Evolutionary conservation across 345 rosid species (phyloP).

Genomic region (Salix udensis): DNA sequence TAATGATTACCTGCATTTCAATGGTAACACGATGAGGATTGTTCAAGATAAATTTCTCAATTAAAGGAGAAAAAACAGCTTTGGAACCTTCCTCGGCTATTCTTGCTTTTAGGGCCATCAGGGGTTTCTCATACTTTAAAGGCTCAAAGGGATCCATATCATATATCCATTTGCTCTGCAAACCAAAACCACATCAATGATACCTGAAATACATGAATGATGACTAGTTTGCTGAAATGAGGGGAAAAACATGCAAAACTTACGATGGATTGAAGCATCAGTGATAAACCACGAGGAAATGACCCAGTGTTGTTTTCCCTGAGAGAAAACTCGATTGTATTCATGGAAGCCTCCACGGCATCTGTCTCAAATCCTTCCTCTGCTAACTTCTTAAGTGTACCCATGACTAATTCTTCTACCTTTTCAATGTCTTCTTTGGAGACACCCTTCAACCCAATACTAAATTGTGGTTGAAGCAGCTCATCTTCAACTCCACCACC

Average conservation of each 20-base stretch:
- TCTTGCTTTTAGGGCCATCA: conserved; percentile 69
- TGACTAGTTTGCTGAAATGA: not conserved
- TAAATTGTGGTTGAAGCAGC: conserved; percentile 92
- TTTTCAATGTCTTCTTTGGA: conserved; percentile 64
- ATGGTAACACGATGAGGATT: conserved; percentile 83
- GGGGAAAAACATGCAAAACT: conserved; percentile 13
- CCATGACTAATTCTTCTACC: conserved; percentile 74
- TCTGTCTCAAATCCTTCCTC: conserved; percentile 87
- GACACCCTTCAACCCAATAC: conserved; percentile 89
- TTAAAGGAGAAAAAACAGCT: conserved; percentile 90
- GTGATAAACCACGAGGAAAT: conserved; percentile 93
- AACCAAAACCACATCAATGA: conserved; percentile 23
- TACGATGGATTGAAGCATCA: conserved; percentile 92
- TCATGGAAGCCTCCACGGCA: conserved; percentile 98
- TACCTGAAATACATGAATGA: not conserved
- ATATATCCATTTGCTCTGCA: conserved; percentile 94
- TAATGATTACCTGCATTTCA: conserved; percentile 77
- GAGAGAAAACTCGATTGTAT: conserved; percentile 93
- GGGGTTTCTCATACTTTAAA: conserved; percentile 80
- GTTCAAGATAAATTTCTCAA: conserved; percentile 77
- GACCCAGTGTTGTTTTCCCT: conserved; percentile 97
- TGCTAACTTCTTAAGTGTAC: conserved; percentile 62
- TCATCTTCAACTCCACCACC: conserved; percentile 92
- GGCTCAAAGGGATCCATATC: conserved; percentile 98
- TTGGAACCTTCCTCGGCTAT: conserved; percentile 82